Conservation (phyloP, 495 filamentous ascomycete species). For the Trichodelitschia bisporula region DNA sequence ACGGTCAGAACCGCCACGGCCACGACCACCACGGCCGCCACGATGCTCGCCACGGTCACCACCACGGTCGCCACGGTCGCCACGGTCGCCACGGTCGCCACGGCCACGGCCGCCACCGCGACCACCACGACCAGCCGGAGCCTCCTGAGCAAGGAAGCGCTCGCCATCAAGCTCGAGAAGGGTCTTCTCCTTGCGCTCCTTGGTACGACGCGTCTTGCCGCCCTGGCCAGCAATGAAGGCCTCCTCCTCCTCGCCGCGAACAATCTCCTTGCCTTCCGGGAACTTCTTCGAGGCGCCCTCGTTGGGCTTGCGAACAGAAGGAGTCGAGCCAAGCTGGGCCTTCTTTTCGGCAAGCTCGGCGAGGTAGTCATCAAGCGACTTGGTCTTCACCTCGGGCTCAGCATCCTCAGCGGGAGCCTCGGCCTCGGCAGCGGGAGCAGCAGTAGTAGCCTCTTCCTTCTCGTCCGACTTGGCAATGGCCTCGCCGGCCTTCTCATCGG, state of each 20-base stretch:
- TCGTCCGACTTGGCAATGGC: slow-evolving; percentile 59
- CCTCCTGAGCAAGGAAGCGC: slow-evolving; percentile 26
- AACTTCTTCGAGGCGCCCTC: slow-evolving; percentile 86
- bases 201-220: slow-evolving; percentile 66
- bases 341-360: slow-evolving; percentile 70
- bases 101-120: slow-evolving; percentile 16
- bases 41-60: slow-evolving; percentile 12
- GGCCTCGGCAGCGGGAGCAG: slow-evolving; percentile 21
- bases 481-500: slow-evolving; percentile 72
- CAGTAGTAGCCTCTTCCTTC: slow-evolving; percentile 13
- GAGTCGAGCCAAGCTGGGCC: slow-evolving; percentile 35
- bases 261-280: slow-evolving; percentile 56
- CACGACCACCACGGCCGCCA: slow-evolving; percentile 13
- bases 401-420: slow-evolving; percentile 13
- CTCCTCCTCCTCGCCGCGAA: slow-evolving; percentile 31
- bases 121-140: slow-evolving; percentile 16
- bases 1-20: slow-evolving; percentile 18
- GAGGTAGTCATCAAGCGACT: slow-evolving; percentile 70
- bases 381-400: slow-evolving; percentile 69
- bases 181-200: slow-evolving; percentile 83
- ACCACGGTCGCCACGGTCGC: slow-evolving; percentile 8
- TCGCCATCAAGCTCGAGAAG: slow-evolving; percentile 65
- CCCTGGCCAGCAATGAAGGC: slow-evolving; percentile 49
- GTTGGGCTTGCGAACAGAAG: slow-evolving; percentile 64
- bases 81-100: slow-evolving; percentile 15